Base-by-base conservation (phyloP, 2,329 filamentous ascomycete genomes). In the Trichoderma sp. region DNA sequence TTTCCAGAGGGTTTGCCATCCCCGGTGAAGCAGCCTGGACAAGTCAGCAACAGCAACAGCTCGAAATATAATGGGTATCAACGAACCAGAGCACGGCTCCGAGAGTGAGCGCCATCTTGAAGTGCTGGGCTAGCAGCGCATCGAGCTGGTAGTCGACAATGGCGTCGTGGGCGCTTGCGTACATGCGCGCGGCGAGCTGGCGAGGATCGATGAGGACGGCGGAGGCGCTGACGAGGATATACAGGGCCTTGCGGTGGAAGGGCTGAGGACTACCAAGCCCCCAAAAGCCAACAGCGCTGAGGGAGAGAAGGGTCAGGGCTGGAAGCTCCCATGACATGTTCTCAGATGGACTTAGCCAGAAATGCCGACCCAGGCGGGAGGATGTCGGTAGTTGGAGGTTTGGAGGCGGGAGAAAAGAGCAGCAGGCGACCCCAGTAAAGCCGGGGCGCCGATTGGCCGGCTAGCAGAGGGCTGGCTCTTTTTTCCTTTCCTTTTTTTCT, bases 1-100 rank as follows among this genome's bases (percentile, higher is more conserved):
- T 77, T 95, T 97, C 82, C 93, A 92, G 68, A 98, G 87, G 47
- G 97, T 96, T 79, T 95, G 93, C 84, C 92, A 94, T 73, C 94
- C 93, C 79, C 96, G 91, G 80, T 93, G 92, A 72, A 94, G 86
- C 73, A 97, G 88, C 94, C 93, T 96, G n/a, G 17, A 43, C 13
- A 23, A 17, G 28, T 58, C n/a, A 70, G 32, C 7, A 30, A 20
- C 17, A 39, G 30, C 30, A 9, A 47, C 13, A 57, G 11, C 17
- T 7, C 61, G 64, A 63, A 32, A 69, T 43, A 7, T 15, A 43
- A 39, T 39, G 64, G 57, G 32, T 59, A 53, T 17, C 26, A 20
- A 53, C 71, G 53, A 50, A 89, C 87, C 87, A 89, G 67, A 85
- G 77, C 61, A 87, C 81, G 70, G 87, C 87, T 71, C 84, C 82